Conservation (phyloP, 257 asterid genomes). For the Rauvolfia tetraphylla region DNA sequence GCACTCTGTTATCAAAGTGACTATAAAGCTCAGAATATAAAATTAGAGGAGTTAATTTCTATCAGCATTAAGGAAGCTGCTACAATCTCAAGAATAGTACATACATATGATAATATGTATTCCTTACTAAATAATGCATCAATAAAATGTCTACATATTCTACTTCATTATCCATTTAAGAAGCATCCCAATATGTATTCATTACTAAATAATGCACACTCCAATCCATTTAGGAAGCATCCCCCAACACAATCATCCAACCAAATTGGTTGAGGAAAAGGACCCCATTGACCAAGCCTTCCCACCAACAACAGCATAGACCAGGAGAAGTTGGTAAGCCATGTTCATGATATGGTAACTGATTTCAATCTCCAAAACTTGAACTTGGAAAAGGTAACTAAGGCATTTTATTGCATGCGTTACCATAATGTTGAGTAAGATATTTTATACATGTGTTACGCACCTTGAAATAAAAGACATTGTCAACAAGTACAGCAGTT, state of each 20-base stretch:
- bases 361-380: too few species aligned
- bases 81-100: not conserved
- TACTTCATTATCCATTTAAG: not conserved
- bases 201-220: too few species aligned
- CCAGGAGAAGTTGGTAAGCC: too few species aligned
- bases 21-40: slow-evolving; percentile 18
- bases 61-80: not conserved
- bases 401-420: too few species aligned
- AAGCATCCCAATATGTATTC: not conserved
- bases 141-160: not conserved
- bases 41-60: not conserved
- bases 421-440: not conserved
- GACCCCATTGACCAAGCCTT: too few species aligned
- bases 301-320: too few species aligned
- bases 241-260: not conserved
- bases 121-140: not conserved
- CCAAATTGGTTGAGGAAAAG: too few species aligned
- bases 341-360: too few species aligned
- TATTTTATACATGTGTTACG: not conserved
- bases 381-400: too few species aligned
- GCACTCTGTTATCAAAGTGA: slow-evolving; percentile 64
- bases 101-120: not conserved
- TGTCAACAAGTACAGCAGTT: slow-evolving; percentile 79
- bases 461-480: slow-evolving; percentile 96
- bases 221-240: not conserved